Conservation (phyloP, 2,329 filamentous ascomycete species). For the Monilinia laxa region DNA sequence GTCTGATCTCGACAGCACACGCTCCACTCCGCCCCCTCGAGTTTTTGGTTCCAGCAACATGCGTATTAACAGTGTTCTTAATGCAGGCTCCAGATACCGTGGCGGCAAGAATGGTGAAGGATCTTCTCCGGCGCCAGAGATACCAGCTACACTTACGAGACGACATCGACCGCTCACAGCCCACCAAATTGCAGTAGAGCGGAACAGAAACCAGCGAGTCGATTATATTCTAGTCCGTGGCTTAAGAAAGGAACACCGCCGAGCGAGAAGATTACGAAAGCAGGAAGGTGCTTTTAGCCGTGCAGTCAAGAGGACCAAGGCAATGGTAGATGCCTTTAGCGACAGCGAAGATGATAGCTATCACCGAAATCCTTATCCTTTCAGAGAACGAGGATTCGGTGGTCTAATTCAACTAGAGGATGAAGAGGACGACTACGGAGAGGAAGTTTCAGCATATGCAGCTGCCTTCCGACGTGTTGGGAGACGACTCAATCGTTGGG, state of each 20-base stretch:
- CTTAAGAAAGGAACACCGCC: constrained; percentile 64
- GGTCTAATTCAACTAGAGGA: constrained; percentile 61
- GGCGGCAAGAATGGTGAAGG: constrained; percentile 60
- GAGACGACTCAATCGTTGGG: constrained; percentile 70
- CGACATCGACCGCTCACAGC: constrained; percentile 75
- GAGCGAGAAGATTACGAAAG: constrained; percentile 59
- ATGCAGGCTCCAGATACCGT: constrained; percentile 40
- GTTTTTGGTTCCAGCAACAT: constrained; percentile 40
- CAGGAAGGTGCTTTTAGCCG: constrained; percentile 66
- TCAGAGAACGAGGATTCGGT: constrained; percentile 59
- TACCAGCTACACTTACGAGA: constrained; percentile 44
- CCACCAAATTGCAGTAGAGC: constrained; percentile 78
- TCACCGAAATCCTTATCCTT: constrained; percentile 41
- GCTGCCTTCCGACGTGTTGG: constrained; percentile 63
- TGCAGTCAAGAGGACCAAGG: constrained; percentile 62
- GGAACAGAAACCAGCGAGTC: constrained; percentile 75
- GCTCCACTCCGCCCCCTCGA: constrained; percentile 52
- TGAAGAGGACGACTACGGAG: constrained; percentile 73
- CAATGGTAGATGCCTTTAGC: constrained; percentile 55
- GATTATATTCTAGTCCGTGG: constrained; percentile 78
- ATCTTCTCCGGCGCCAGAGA: constrained; percentile 60
- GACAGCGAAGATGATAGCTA: constrained; percentile 62
- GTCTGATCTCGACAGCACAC: constrained; percentile 53
- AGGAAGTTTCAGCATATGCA: constrained; percentile 66
- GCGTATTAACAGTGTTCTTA: constrained; percentile 36